These are phyloP conservation scores for Naganishia randhawae DNA, from an alignment of 768 basidiomycete species.

Conservation along the genomic window DNA sequence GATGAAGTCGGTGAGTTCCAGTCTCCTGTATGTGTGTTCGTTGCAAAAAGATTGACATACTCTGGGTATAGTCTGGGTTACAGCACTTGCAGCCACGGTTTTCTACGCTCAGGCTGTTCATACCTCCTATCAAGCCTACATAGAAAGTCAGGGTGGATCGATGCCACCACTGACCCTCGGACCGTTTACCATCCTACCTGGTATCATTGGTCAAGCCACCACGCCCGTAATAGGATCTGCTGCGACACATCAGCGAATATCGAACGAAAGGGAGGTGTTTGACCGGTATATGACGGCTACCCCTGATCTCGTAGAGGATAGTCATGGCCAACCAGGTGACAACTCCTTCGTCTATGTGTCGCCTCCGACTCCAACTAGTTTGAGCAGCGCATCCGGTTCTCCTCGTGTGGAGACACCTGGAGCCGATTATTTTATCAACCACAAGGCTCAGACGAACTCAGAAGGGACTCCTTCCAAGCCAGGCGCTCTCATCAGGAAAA, in stretches of 20 bases:
- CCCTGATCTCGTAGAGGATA: conserved; percentile 2
- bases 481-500: background rate
- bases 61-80: background rate
- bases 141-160: conserved; percentile 7
- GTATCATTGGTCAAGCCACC: conserved; percentile 1
- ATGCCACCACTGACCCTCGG: conserved; percentile 3
- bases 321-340: background rate
- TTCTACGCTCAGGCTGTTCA: conserved; percentile 15
- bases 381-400: background rate
- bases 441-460: background rate
- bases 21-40: background rate
- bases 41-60: background rate
- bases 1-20: conserved; percentile 7
- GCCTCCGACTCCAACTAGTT: conserved; percentile 3
- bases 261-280: background rate
- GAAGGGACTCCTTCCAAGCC: conserved; percentile 7
- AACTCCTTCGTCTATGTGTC: background rate
- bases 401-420: conserved; percentile 1
- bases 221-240: background rate
- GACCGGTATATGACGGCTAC: conserved; percentile 5
- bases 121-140: background rate
- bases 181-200: conserved; percentile 3
- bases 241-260: background rate
- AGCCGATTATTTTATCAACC: background rate
- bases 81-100: conserved; percentile 2